Base-by-base conservation (phyloP, 1,284 basidiomycete species). In the Rhodotorula sp. region DNA sequence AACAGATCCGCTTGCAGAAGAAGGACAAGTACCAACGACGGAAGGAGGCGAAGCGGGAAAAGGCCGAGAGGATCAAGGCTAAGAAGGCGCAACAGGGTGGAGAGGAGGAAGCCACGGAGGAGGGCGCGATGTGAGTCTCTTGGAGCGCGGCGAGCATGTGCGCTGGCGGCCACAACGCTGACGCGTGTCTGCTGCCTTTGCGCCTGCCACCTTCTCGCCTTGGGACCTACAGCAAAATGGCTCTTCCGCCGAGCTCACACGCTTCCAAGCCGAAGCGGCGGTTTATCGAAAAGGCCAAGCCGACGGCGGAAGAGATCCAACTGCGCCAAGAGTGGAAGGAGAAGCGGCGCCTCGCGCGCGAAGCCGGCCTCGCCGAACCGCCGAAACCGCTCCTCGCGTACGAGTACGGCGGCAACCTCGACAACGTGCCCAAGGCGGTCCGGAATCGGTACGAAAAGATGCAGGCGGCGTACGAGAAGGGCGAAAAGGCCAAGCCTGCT, bases 261-360 rank as follows among this genome's bases (percentile, higher is more conserved):
- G 54, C 54, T 10, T 8, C 54, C 54, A 55, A 55, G 15, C 38
- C 59, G 16, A 73, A 70, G 60, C 64, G 60, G 23, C 60, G 62
- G 26, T 70, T 65, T 43, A 62, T 67, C 48, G 63, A 73, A 48
- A 67, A 73, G 62, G 59, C 69, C 65, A 59, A 54, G 34, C 68
- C 68, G 43, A 65, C 68, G 5, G 66, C 66, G 8, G 71, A 73
- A 38, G 66, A 70, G 56, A 63, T 70, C 60, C 60, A 56, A 16
- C 45, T 21, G 23, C 68, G 66, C 16, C 65, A 69, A 55, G 68
- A 61, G 4, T 68, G 67, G 71, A 73, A 73, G 63, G 58, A 58
- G 21, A 68, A 55, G 47, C 65, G 68, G 31, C 60, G 67, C 57
- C 65, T 65, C 38, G 68, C 71, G 8, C 65, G 63, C n/a, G 70